These are phyloP conservation scores for Russula griseocarnosa DNA, from an alignment of 768 basidiomycete genomes.

Conservation along the genomic window DNA sequence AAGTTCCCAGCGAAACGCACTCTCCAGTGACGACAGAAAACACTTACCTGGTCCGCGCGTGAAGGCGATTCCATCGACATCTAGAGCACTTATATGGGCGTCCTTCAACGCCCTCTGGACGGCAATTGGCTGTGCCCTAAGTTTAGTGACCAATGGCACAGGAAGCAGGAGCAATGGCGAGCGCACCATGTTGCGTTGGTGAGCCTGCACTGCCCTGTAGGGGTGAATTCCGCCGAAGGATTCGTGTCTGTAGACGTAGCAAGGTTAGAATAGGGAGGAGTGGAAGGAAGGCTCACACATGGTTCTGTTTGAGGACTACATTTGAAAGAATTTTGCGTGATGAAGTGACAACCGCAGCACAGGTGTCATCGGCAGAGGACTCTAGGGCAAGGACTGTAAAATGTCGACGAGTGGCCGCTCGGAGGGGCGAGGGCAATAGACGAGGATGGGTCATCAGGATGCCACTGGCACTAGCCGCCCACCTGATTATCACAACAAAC, in stretches of 20 bases:
- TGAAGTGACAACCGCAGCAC: constrained; percentile 79
- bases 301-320: constrained; percentile 79
- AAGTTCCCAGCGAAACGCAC: background rate
- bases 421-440: background rate
- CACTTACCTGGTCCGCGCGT: constrained; percentile 78
- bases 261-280: background rate
- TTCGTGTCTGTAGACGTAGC: constrained; percentile 46
- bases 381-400: constrained; percentile 77
- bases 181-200: constrained; percentile 72
- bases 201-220: constrained; percentile 67
- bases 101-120: constrained; percentile 64
- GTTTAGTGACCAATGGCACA: background rate
- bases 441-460: background rate
- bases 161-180: constrained; percentile 12
- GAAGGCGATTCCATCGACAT: constrained; percentile 85
- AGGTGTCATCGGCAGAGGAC: constrained; percentile 92
- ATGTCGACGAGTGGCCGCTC: background rate
- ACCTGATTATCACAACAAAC: no score
- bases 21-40: no score
- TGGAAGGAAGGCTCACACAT: constrained; percentile 42
- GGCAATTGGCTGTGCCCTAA: constrained; percentile 57
- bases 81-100: constrained; percentile 52
- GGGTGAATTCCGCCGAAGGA: constrained; percentile 73
- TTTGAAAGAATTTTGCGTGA: constrained; percentile 70
- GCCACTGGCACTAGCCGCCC: background rate